Base-by-base conservation (phyloP, 768 basidiomycete genomes). In the Phanerochaete sordida region DNA sequence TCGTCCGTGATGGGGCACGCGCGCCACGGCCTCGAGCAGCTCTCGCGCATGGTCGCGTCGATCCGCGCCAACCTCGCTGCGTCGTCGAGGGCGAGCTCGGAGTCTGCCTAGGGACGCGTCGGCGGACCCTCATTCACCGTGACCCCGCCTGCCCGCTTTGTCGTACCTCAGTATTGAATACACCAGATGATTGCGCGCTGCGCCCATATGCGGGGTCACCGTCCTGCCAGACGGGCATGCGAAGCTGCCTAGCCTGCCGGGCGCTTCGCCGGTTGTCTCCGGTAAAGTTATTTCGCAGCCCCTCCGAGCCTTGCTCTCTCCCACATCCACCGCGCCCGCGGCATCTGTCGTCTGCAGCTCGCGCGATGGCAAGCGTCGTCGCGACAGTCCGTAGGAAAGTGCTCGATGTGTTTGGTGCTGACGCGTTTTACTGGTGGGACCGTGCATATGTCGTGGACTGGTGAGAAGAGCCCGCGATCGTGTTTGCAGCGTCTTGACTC, bases 381-480 rank as follows among this genome's bases (percentile, higher is more conserved):
- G 37, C 13, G 11, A 50, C 19, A 15, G 23, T 63, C n/a, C 44
- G 61, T 47, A 39, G 31, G 24, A 62, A 60, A 31, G 57, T 64
- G 15, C 44, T 28, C 16, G 48, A 63, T 0, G 53, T 61, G 30
- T 73, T 68, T 59, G 65, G 64, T 13, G 50, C 65, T 21, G 64
- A 65, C 47, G 63, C 66, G 8, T 59, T 73, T 12, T 31, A 56
- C 7, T 77, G 75, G 72, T 63, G 69, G 15, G 70, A 76, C 51
- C 56, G 65, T 44, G 76, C 80, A 12, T 86, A 86, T 66, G 24
- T 78, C 12, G 55, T 78, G 5, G 86, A 88, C 67, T 88, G 86
- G 85, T 82, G 66, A 64, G 66, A n/a, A n/a, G n/a, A n/a, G n/a
- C n/a, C n/a, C n/a, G n/a, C n/a, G n/a, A n/a, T n/a, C n/a, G n/a